Conservation (phyloP, 2,329 filamentous ascomycete species). For the Clarireedia homoeocarpa region DNA sequence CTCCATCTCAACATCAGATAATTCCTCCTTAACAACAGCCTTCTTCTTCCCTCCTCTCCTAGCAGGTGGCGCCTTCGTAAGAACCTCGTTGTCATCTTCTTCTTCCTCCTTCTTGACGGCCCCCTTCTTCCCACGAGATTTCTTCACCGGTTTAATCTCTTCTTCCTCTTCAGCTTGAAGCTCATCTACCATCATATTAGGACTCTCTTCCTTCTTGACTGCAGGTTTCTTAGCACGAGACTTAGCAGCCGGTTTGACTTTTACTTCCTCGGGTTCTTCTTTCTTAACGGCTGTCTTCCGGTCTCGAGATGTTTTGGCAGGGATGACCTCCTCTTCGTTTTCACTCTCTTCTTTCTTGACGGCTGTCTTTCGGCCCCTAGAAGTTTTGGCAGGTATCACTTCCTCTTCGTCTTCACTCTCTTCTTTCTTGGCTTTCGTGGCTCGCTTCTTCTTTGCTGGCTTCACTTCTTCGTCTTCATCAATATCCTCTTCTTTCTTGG, state of each 20-base stretch:
- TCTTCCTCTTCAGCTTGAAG: background rate
- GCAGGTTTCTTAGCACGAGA: conserved; percentile 19
- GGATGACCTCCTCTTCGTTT: background rate
- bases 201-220: conserved; percentile 19
- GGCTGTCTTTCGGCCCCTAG: background rate
- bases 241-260: conserved; percentile 20
- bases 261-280: conserved; percentile 14
- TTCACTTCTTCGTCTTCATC: background rate
- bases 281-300: conserved; percentile 18
- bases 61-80: background rate
- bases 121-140: background rate
- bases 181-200: conserved; percentile 5
- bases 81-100: background rate
- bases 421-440: conserved; percentile 14
- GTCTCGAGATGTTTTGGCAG: conserved; percentile 12
- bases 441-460: conserved; percentile 2
- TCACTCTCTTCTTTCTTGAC: conserved; percentile 4
- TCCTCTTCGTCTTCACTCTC: conserved; percentile 10
- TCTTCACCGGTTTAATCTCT: background rate
- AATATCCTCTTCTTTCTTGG: background rate
- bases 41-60: background rate
- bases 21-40: background rate
- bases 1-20: background rate
- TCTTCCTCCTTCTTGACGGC: background rate
- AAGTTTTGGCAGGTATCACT: conserved; percentile 15